Percentiles rank a stretch among this genome's conserved stretches.
These are phyloP conservation scores for Anthostomella pinea DNA, from an alignment of 2,329 filamentous ascomycete genomes.

Conservation along the genomic window DNA sequence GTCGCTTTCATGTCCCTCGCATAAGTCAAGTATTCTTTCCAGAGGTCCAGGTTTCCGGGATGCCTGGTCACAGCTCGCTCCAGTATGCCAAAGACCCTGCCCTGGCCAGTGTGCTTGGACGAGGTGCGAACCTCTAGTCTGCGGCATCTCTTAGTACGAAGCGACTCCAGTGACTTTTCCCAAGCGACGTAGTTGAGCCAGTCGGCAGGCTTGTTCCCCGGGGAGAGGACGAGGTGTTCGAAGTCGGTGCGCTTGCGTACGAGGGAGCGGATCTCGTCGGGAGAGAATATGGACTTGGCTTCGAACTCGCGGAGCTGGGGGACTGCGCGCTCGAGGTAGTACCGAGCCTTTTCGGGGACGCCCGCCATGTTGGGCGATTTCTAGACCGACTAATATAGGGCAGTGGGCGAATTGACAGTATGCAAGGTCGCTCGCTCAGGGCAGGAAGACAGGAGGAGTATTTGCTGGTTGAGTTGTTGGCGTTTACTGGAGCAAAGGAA, in stretches of 20 bases:
- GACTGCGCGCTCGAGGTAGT: slow-evolving; percentile 88
- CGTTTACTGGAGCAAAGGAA: no score
- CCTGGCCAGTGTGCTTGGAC: slow-evolving; percentile 69
- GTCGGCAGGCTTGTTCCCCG: slow-evolving; percentile 72
- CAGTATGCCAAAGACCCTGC: slow-evolving; percentile 83
- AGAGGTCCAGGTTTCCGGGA: slow-evolving; percentile 75
- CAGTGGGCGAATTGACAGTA: neutral
- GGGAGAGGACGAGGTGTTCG: slow-evolving; percentile 84
- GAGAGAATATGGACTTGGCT: slow-evolving; percentile 82
- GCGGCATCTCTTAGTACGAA: slow-evolving; percentile 79
- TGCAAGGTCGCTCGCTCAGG: slow-evolving; percentile 7
- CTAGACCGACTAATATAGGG: neutral
- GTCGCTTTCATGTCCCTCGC: slow-evolving; percentile 65
- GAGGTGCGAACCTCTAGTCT: slow-evolving; percentile 72
- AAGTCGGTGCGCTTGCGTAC: slow-evolving; percentile 89
- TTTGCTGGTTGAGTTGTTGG: no score
- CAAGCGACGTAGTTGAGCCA: slow-evolving; percentile 80
- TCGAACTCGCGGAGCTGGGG: slow-evolving; percentile 91
- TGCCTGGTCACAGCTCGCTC: slow-evolving; percentile 84
- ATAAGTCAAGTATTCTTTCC: slow-evolving; percentile 88
- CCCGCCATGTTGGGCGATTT: slow-evolving; percentile 60
- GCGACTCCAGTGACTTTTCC: slow-evolving; percentile 67
- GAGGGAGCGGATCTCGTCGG: slow-evolving; percentile 89
- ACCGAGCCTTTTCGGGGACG: slow-evolving; percentile 90
- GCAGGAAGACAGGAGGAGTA: no score